Base-by-base conservation (phyloP, 228 moss, liverwort and hornwort genomes). In the Sphagnum magellanicum region DNA sequence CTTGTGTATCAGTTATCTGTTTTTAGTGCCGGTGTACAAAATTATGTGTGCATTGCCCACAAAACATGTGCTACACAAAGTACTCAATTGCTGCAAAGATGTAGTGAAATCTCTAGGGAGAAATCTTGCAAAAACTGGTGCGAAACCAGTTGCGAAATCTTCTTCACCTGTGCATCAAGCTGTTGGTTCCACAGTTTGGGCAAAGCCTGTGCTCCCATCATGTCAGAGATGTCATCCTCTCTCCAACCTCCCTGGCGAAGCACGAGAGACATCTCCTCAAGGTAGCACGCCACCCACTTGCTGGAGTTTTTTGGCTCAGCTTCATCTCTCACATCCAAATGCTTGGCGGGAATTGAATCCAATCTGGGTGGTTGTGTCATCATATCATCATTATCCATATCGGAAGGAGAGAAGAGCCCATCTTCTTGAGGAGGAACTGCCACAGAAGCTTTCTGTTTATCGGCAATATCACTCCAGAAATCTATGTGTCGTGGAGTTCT, bases 381-480 rank as follows among this genome's bases (percentile, higher is more conserved):
- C 32, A 32, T 32, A 32, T 32, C 32, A 32, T 32, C 32, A 32
- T 32, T 32, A 32, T 32, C 32, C 32, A 32, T 32, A 32, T 32
- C 3, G 32, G 3, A 32, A 3, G 32, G 32, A 32, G 32, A 2
- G 32, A 32, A 32, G 32, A 32, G 32, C 32, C 32, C 32, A 32
- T 32, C 32, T 32, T 32, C 32, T 32, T 32, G 32, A 2, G 32
- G 32, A 32, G 3, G 32, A 32, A 32, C 32, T 32, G 32, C 32
- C 32, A 32, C 32, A 32, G 32, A 77, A 9, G 66, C 51, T 52
- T 70, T 74, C 50, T 76, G 76, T 51, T 79, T 85, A 65, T 85
- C 85, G 53, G 74, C 69, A 9, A 85, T 63, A 10, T 85, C 85
- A 64, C 76, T 81, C 85, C 85, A 85, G 60, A 85, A 85, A 53